These are phyloP conservation scores for Aspergillus calidoustus DNA, from an alignment of 2,329 filamentous ascomycete species.

Conservation along the genomic window DNA sequence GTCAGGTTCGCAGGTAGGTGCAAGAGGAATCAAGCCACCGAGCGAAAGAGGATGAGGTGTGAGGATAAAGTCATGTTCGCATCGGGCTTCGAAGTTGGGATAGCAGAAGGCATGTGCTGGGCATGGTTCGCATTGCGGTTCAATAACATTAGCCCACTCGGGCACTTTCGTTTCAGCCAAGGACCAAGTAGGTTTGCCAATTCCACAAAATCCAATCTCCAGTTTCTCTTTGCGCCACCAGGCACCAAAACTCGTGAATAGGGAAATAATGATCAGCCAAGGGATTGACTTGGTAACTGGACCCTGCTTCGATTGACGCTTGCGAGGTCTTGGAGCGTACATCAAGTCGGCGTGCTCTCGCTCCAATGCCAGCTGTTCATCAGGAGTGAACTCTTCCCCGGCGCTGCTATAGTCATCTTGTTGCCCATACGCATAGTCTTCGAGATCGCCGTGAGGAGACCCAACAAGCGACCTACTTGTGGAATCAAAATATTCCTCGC, in stretches of 20 bases:
- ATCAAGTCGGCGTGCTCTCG: slow-evolving; percentile 63
- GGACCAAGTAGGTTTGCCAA: slow-evolving; percentile 68
- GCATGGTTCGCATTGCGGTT: slow-evolving; percentile 87
- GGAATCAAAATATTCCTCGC: slow-evolving; percentile 58
- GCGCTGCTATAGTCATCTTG: slow-evolving; percentile 61
- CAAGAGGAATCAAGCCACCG: slow-evolving; percentile 78
- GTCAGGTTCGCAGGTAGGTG: slow-evolving; percentile 92
- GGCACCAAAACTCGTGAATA: slow-evolving; percentile 72
- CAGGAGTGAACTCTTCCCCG: slow-evolving; percentile 92
- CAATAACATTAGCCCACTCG: slow-evolving; percentile 69
- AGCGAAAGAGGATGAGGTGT: slow-evolving; percentile 83
- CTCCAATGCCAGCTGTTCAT: slow-evolving; percentile 82
- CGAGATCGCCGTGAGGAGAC: slow-evolving; percentile 43
- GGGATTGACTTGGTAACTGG: slow-evolving; percentile 65
- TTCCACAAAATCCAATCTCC: slow-evolving; percentile 92
- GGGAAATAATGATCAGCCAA: slow-evolving; percentile 70
- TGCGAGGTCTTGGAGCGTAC: slow-evolving; percentile 29
- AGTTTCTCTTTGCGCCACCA: slow-evolving; percentile 96
- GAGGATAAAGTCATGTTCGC: slow-evolving; percentile 85
- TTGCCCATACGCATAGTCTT: slow-evolving; percentile 45
- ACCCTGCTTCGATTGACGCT: slow-evolving; percentile 43
- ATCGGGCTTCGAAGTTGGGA: slow-evolving; percentile 73
- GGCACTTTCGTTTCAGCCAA: slow-evolving; percentile 70
- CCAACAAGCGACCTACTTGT: slow-evolving; percentile 65
- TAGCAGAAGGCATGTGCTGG: slow-evolving; percentile 90